A percentile compares a stretch with the other conserved stretches of the same genome.
Evolutionary conservation across 257 asterid species (phyloP).

Genomic region (Jasminum sambac): DNA sequence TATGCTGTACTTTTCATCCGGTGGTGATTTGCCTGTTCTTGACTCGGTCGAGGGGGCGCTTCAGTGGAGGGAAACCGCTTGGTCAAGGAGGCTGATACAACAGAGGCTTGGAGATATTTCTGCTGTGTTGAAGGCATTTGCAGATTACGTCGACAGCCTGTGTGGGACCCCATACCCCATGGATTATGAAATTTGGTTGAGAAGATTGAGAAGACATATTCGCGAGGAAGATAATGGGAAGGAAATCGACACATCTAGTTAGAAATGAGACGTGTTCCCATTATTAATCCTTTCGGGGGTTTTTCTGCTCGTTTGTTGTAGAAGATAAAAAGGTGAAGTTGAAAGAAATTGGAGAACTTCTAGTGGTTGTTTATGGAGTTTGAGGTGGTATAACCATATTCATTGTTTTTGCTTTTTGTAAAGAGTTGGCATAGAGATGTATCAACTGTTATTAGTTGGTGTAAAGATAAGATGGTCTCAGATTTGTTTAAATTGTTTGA

Average conservation of each 20-base stretch:
- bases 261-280: background rate
- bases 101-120: constrained; percentile 94
- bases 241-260: constrained; percentile 50
- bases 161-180: constrained; percentile 98
- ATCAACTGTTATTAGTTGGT: constrained; percentile 26
- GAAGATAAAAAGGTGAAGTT: background rate
- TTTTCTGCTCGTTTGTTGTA: background rate
- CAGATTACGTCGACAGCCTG: constrained; percentile 96
- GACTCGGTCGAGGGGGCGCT: constrained; percentile 98
- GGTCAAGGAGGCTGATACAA: constrained; percentile 96
- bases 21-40: constrained; percentile 74
- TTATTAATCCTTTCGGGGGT: background rate
- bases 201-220: constrained; percentile 68
- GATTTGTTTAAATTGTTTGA: constrained; percentile 19
- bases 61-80: constrained; percentile 89
- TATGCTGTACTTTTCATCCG: constrained; percentile 71
- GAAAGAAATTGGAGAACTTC: background rate
- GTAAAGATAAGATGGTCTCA: constrained; percentile 27
- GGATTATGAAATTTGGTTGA: constrained; percentile 83
- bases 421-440: constrained; percentile 25
- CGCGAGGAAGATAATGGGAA: constrained; percentile 63
- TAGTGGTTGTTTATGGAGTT: background rate
- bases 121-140: constrained; percentile 92
- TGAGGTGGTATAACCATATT: constrained; percentile 10
- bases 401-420: constrained; percentile 26